A percentile compares a stretch with the other conserved stretches of the same genome.
phyloP scores from a whole-genome alignment of 768 basidiomycete species.

The Podaxis sp. region DNA sequence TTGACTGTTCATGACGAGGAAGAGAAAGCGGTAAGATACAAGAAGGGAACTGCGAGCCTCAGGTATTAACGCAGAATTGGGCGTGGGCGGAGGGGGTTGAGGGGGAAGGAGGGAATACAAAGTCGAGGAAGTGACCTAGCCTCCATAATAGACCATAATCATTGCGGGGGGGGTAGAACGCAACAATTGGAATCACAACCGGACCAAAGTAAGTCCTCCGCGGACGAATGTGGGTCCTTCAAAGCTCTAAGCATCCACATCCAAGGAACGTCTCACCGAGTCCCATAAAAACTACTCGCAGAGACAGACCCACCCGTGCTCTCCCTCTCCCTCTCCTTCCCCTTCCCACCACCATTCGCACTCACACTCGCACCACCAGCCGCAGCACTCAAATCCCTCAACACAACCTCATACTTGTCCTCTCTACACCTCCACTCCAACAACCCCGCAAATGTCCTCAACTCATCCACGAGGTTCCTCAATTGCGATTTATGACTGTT shows the following conservation, averaged over 20 bases:
- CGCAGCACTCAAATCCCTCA: constrained; percentile 8
- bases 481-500: constrained; percentile 21
- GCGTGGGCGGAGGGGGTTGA: not conserved
- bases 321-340: constrained; percentile 1
- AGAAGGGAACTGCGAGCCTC: not conserved
- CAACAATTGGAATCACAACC: not conserved
- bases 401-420: constrained; percentile 27
- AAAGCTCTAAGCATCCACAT: no score
- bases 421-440: constrained; percentile 52
- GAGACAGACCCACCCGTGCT: not conserved
- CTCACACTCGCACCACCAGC: not conserved
- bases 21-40: not conserved
- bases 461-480: constrained; percentile 41
- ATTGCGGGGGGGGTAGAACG: not conserved
- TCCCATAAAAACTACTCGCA: not conserved
- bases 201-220: not conserved
- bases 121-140: not conserved
- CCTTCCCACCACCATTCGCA: not conserved
- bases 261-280: not conserved
- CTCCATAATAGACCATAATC: not conserved
- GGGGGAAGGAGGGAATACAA: not conserved
- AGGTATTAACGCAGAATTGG: not conserved
- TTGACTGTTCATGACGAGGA: not conserved
- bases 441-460: constrained; percentile 57
- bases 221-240: not conserved